Conservation (phyloP, 2,329 filamentous ascomycete genomes). For the Emmonsia crescens region DNA sequence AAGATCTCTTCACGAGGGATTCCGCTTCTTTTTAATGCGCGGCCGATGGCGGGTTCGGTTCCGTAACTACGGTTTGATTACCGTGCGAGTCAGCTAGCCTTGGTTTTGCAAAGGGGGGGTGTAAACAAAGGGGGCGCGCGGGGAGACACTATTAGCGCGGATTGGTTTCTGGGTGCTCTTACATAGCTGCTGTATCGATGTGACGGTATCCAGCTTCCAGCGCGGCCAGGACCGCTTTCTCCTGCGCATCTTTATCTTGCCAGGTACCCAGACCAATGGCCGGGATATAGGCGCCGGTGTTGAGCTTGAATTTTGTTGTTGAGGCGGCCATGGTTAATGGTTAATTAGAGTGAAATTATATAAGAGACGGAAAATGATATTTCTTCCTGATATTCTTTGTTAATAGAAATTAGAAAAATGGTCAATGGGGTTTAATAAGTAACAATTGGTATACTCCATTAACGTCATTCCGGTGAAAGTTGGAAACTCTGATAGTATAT, state of each 20-base stretch:
- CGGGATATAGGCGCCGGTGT: constrained; percentile 38
- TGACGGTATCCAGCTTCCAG: constrained; percentile 45
- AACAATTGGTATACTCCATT: not conserved
- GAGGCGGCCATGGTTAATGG: constrained; percentile 10
- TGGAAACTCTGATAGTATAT: not conserved
- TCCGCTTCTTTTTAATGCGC: constrained; percentile 52
- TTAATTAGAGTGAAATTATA: not conserved
- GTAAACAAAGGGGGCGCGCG: not conserved
- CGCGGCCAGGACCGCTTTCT: constrained; percentile 35
- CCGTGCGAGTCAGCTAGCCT: not conserved
- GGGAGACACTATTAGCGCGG: not conserved
- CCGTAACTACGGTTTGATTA: constrained; percentile 36
- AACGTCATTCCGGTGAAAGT: not conserved
- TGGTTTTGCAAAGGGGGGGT: not conserved
- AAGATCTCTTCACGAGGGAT: constrained; percentile 56
- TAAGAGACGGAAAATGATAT: not conserved
- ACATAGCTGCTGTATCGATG: constrained; percentile 42
- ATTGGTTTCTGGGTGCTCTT: constrained; percentile 9
- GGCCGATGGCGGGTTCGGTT: constrained; percentile 56
- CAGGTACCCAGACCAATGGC: constrained; percentile 45
- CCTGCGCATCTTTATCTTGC: constrained; percentile 42
- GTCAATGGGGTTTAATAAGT: not conserved
- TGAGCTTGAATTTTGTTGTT: constrained; percentile 34
- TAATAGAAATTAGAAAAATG: not conserved
- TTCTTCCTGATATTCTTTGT: too few relatives aligned